Conservation (phyloP, 2,329 filamentous ascomycete genomes). For the Sporothrix curviconia region DNA sequence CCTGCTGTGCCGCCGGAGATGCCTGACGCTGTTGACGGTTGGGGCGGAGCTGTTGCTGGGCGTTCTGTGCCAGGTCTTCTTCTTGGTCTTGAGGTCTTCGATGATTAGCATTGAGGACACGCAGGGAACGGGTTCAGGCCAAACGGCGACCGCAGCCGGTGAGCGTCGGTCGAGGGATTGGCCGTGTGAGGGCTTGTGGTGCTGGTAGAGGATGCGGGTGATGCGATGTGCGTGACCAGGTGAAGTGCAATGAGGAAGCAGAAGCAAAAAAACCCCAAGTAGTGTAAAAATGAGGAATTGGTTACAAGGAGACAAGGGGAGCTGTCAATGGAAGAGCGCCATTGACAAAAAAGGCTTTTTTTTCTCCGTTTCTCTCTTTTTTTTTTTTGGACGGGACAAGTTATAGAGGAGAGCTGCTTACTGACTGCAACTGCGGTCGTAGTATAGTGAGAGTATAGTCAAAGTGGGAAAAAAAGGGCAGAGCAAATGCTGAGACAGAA, state of each 20-base stretch:
- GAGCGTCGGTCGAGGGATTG: no score
- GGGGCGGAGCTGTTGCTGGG: conserved; percentile 2
- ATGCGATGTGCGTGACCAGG: no score
- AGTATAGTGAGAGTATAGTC: background rate
- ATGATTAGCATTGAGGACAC: conserved; percentile 44
- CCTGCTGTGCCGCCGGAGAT: background rate
- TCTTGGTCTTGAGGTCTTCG: conserved; percentile 39
- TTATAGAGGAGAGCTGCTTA: background rate
- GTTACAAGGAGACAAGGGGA: background rate
- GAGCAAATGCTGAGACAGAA: background rate
- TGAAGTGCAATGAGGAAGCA: background rate
- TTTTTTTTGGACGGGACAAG: background rate
- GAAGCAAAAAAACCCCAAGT: no score
- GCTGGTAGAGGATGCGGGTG: no score
- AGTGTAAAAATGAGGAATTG: background rate
- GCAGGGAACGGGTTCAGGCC: background rate
- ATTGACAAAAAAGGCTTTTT: background rate
- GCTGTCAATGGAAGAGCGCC: background rate
- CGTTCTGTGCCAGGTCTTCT: conserved; percentile 34
- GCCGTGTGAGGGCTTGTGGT: background rate
- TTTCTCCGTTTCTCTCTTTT: background rate
- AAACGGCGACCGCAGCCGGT: conserved; percentile 7
- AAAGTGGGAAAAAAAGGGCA: background rate
- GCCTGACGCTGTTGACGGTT: conserved; percentile 9
- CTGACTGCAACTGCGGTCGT: background rate